Base-by-base conservation (phyloP, 306 rosid species). In the Lathyrus tuberosus region DNA sequence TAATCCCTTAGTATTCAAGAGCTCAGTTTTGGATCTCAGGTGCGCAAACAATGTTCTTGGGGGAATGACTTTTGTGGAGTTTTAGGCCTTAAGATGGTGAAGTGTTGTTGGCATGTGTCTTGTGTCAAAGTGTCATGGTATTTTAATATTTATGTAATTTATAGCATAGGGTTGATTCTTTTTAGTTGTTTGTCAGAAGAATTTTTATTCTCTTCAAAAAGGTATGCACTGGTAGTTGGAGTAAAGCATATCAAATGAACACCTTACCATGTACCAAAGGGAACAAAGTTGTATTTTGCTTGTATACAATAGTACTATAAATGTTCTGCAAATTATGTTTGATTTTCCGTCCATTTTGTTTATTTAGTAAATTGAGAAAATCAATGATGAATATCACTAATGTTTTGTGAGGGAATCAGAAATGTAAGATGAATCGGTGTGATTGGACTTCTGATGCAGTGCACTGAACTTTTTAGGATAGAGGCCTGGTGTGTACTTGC, bases 11-110 rank as follows among this genome's bases (percentile, higher is more conserved):
- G 88, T 80, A 0, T 95, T 95, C 84, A 95, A 95, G 87, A 65
- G 88, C 48, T 91, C 92, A 1, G 96, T 95, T 70, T 71, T 95
- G 80, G 91, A 84, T 2, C 66, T 95, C 16, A 86, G 99, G 62
- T 83, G 86, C 5, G 63, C 86, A 80, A 95, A 91, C 88, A 91
- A 95, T 71, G 79, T 95, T 60, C 84, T 91, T 2, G 97, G 99
- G 2, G 97, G 99, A 7, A 76, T 89, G 93, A 67, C 99, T 3
- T 95, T 95, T 69, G 60, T 43, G 78, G 75, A 78, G 77, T 79
- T 68, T 74, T 84, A 77, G 91, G 80, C 70, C 58, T 61, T 62
- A 47, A 69, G 82, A 70, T 42, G 37, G 51, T 63, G n/a, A 26
- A 68, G 76, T 78, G 78, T 74, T 84, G 78, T 78, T 76, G 84